Base-by-base conservation (phyloP, 1,284 basidiomycete species). In the Meripilus lineatus region DNA sequence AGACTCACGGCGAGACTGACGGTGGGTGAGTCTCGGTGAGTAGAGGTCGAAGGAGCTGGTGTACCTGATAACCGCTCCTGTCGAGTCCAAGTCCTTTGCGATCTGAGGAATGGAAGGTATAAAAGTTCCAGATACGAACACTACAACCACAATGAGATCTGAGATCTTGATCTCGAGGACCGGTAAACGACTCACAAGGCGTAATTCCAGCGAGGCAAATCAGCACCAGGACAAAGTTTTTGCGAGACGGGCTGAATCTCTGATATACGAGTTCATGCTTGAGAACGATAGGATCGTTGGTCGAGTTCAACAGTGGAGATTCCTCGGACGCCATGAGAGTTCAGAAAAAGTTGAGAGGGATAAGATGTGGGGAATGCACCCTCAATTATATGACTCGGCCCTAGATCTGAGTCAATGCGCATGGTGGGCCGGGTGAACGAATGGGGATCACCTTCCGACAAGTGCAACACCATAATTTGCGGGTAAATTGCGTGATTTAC, bases 41-140 rank as follows among this genome's bases (percentile, higher is more conserved):
- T 8, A 5, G 15, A 21, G 32, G 18, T 10, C 18, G 5, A 35
- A 8, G 18, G 21, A 17, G 37, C 26, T 42, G 33, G 58, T 70
- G 47, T 62, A 77, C 72, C 76, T 79, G 49, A 86, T 69, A 23
- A 79, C 61, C 10, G 69, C 53, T 1, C 66, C 67, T 0, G 77
- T 74, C 0, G 81, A 74, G 37, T 74, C 37, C 14, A 87, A 63
- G 46, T 87, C 82, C 17, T 62, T 56, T 0, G 79, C 72, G 50
- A 88, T 78, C 44, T 79, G 68, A 0, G 81, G 79, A 34, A 87
- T 83, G 0, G 76, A 72, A 1, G 84, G 84, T 3, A 83, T 67
- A 59, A 87, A 85, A 4, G 77, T 73, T 5, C 79, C 76, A 2
- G 77, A 71, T 1, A 82, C 75, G 57, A 87, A 79, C 25, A 82